A percentile compares a stretch with the other conserved stretches of the same genome.
These are phyloP conservation scores for Epicoccum sorghinum DNA, from an alignment of 2,329 filamentous ascomycete genomes.

Conservation along the genomic window DNA sequence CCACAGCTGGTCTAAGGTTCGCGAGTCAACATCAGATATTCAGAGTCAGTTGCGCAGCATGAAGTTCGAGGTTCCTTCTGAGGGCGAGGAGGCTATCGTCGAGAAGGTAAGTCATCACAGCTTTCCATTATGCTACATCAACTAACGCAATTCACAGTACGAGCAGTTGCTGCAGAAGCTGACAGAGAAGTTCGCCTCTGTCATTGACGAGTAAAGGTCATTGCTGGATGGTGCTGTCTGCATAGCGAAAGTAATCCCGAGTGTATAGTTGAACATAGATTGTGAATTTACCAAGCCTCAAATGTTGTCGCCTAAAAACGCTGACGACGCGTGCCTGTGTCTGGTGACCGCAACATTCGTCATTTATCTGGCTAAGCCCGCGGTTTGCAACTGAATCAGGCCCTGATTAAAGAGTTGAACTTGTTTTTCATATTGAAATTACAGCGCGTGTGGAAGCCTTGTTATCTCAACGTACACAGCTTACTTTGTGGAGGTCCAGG, in stretches of 20 bases:
- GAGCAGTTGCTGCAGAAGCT: conserved; percentile 89
- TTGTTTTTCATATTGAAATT: too few species aligned
- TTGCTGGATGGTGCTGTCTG: conserved; percentile 24
- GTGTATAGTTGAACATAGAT: conserved; percentile 32
- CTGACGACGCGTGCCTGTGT: conserved; percentile 44
- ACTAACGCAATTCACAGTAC: conserved; percentile 68
- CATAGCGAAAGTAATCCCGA: conserved; percentile 35
- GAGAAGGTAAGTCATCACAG: conserved; percentile 72
- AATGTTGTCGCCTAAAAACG: conserved; percentile 42
- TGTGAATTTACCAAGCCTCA: conserved; percentile 32
- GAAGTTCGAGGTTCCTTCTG: conserved; percentile 93
- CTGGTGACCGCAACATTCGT: conserved; percentile 32
- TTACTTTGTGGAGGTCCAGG: background rate
- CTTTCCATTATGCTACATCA: background rate
- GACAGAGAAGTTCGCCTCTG: conserved; percentile 96
- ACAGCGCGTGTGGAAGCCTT: too few species aligned
- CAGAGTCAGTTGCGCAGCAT: conserved; percentile 85
- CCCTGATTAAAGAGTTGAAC: background rate
- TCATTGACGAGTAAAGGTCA: conserved; percentile 81
- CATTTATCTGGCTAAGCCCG: conserved; percentile 16
- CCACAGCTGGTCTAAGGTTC: conserved; percentile 89
- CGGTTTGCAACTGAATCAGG: background rate
- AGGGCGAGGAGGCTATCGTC: conserved; percentile 78
- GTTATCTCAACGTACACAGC: background rate
- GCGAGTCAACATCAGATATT: conserved; percentile 86